Percentiles rank a stretch among this genome's conserved stretches.
These are phyloP conservation scores for Phytophthora capsici DNA, from an alignment of 352 stramenopile species.

Conservation along the genomic window DNA sequence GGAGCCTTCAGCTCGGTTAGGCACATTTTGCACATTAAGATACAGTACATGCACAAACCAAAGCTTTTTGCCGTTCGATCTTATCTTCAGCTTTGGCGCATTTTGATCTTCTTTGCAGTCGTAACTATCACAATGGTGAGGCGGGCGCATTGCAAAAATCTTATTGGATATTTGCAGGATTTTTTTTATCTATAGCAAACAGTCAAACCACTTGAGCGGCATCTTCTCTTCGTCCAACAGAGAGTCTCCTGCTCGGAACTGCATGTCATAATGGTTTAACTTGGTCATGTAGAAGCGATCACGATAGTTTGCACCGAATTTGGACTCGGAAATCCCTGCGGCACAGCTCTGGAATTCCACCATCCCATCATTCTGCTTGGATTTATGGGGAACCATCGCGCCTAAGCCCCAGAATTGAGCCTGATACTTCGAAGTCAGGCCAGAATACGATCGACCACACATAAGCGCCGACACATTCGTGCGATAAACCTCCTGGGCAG, in stretches of 20 bases:
- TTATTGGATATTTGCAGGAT: too few species aligned
- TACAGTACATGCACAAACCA: too few species aligned
- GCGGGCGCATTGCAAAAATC: constrained; percentile 38
- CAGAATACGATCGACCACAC: constrained; percentile 29
- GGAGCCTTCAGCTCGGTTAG: too few species aligned
- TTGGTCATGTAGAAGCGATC: constrained; percentile 50
- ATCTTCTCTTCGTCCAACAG: constrained; percentile 45
- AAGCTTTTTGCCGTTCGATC: constrained; percentile 6
- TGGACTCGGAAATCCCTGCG: constrained; percentile 26
- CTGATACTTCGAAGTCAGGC: constrained; percentile 26
- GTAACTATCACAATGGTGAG: neutral
- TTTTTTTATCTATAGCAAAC: constrained; percentile 35
- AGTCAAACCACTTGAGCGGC: constrained; percentile 61
- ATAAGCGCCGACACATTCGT: constrained; percentile 32
- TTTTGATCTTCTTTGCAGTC: neutral
- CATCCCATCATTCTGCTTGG: constrained; percentile 30
- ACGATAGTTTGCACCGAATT: constrained; percentile 40
- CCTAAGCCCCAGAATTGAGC: constrained; percentile 12
- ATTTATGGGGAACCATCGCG: constrained; percentile 22
- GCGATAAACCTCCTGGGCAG: constrained; percentile 27
- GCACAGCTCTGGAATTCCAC: constrained; percentile 28
- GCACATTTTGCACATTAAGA: too few species aligned
- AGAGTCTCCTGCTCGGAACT: constrained; percentile 49
- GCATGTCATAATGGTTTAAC: constrained; percentile 56
- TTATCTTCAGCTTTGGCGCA: constrained; percentile 8